phyloP scores from a whole-genome alignment of 768 basidiomycete species.

The Holtermanniella nyarrowii region DNA sequence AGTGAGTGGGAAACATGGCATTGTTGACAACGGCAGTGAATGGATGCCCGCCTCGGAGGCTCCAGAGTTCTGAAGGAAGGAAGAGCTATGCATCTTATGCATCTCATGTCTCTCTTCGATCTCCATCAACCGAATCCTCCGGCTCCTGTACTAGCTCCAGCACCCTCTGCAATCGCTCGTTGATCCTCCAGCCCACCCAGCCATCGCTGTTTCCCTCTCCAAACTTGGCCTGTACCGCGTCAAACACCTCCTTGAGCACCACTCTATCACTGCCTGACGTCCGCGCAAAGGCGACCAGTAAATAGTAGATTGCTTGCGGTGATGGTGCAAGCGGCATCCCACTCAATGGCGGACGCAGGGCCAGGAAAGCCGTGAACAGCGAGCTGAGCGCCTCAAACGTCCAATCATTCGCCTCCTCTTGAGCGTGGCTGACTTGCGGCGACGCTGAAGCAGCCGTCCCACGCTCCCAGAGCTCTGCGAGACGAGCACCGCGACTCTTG shows the following conservation, averaged over 20 bases:
- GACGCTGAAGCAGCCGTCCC: not conserved
- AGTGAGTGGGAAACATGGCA: not conserved
- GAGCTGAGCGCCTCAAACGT: slow-evolving; percentile 13
- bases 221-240: slow-evolving; percentile 27
- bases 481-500: not conserved
- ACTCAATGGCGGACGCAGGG: slow-evolving; percentile 5
- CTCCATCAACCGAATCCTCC: not conserved
- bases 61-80: not conserved
- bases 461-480: slow-evolving; percentile 12
- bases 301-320: slow-evolving; percentile 16
- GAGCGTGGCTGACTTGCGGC: not conserved
- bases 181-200: not conserved
- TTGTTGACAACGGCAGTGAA: not conserved
- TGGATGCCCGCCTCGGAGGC: not conserved
- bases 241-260: slow-evolving; percentile 18
- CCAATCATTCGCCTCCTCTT: slow-evolving; percentile 7
- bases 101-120: not conserved
- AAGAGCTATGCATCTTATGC: not conserved
- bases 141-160: not conserved
- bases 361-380: slow-evolving; percentile 21
- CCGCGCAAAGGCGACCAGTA: slow-evolving; percentile 26
- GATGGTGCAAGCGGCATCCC: slow-evolving; percentile 7
- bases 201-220: slow-evolving; percentile 4
- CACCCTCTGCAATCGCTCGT: not conserved
- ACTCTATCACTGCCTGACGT: slow-evolving; percentile 17